Conservation (phyloP, 2,329 filamentous ascomycete genomes). For the Aureobasidium sp. region DNA sequence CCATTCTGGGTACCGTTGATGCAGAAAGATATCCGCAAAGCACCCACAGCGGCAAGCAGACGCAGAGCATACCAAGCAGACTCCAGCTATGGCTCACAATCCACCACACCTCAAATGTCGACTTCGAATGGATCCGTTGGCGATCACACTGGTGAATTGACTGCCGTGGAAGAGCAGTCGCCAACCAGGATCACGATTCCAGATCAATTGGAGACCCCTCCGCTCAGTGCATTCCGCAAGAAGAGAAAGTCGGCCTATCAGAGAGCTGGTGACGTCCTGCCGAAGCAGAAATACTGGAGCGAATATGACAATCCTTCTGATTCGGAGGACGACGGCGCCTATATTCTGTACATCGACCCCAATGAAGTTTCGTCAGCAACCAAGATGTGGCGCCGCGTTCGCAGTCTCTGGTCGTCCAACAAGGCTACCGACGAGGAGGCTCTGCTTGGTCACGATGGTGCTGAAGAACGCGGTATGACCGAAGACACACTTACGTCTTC, state of each 20-base stretch:
- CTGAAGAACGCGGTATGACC: neutral
- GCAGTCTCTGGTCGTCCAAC: conserved; percentile 20
- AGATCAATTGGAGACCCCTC: conserved; percentile 33
- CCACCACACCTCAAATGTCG: conserved; percentile 30
- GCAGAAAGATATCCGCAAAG: conserved; percentile 46
- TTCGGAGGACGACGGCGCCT: conserved; percentile 50
- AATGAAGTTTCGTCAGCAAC: conserved; percentile 58
- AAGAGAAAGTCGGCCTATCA: conserved; percentile 32
- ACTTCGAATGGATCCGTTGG: conserved; percentile 34
- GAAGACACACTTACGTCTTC: conserved; percentile 26
- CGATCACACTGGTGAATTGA: conserved; percentile 19
- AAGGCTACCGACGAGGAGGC: conserved; percentile 24
- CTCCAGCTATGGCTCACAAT: conserved; percentile 18
- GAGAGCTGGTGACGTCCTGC: conserved; percentile 22
- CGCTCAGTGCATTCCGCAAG: conserved; percentile 38
- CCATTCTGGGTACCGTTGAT: conserved; percentile 46
- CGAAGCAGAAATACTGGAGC: conserved; percentile 61
- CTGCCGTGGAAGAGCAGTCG: conserved; percentile 25
- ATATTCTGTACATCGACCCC: conserved; percentile 69
- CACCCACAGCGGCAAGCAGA: conserved; percentile 36
- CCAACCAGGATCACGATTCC: conserved; percentile 26
- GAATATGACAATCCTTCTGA: conserved; percentile 81
- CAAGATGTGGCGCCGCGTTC: conserved; percentile 6
- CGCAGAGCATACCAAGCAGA: conserved; percentile 21
- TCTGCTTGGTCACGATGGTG: conserved; percentile 19